Conservation (phyloP, 1,284 basidiomycete species). For the Ganoderma sinense region DNA sequence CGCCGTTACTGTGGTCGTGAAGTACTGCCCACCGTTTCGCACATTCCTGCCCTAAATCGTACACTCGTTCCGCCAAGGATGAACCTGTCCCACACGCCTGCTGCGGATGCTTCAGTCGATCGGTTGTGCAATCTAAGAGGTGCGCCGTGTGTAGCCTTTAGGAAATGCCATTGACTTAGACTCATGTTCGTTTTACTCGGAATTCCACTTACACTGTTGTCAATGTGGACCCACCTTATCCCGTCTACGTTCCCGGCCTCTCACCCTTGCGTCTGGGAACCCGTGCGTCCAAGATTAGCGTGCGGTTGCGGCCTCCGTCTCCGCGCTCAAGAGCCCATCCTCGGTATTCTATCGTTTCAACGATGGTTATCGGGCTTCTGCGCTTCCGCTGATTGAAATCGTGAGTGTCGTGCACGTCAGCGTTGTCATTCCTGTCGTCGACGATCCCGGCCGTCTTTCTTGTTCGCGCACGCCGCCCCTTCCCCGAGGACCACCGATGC, state of each 20-base stretch:
- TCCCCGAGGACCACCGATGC: not conserved
- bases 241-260: not conserved
- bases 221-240: constrained; percentile 28
- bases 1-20: constrained; percentile 1
- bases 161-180: not conserved
- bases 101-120: constrained; percentile 16
- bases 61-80: not conserved
- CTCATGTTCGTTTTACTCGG: not conserved
- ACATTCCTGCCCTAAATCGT: constrained; percentile 1
- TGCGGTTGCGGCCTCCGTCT: not conserved
- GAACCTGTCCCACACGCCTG: constrained; percentile 16
- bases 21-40: constrained; percentile 1
- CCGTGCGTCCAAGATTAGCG: constrained; percentile 3
- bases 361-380: constrained; percentile 10
- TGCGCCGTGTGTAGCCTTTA: constrained; percentile 2
- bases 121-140: constrained; percentile 14
- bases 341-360: constrained; percentile 10
- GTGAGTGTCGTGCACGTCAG: constrained; percentile 7
- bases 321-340: not conserved
- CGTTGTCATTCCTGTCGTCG: constrained; percentile 10
- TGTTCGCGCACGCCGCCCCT: not conserved
- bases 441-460: constrained; percentile 18
- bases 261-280: constrained; percentile 5
- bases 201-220: constrained; percentile 16
- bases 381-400: not conserved